These are phyloP conservation scores for Ilyonectria destructans DNA, from an alignment of 2,329 filamentous ascomycete species.

Conservation along the genomic window DNA sequence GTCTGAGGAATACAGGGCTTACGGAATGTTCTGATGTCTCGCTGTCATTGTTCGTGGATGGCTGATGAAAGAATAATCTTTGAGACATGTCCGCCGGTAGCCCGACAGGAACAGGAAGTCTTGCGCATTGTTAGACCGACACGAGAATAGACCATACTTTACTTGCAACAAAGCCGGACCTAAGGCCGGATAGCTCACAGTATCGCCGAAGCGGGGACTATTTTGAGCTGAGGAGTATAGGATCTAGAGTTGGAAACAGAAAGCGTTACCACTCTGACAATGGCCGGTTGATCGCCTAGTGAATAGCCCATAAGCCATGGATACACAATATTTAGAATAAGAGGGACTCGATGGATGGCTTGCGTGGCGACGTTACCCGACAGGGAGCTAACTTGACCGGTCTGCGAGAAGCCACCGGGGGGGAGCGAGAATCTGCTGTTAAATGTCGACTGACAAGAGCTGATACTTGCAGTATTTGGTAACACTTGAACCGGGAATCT, in stretches of 20 bases:
- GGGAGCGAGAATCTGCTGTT: background rate
- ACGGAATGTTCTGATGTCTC: background rate
- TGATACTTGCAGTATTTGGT: slow-evolving; percentile 4
- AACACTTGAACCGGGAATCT: slow-evolving; percentile 5
- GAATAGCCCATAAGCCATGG: slow-evolving; percentile 9
- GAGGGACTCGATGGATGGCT: background rate
- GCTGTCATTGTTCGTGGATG: background rate
- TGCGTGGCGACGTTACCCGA: slow-evolving; percentile 21
- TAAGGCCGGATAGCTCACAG: background rate
- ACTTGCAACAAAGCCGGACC: background rate
- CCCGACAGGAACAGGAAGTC: background rate
- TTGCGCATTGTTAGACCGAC: background rate
- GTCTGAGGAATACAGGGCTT: background rate
- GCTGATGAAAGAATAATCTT: background rate
- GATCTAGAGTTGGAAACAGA: too few relatives aligned
- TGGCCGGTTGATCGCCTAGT: too few relatives aligned
- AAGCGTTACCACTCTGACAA: background rate
- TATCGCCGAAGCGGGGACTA: too few relatives aligned
- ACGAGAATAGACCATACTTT: background rate
- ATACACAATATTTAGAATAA: background rate
- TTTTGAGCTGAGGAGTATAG: too few relatives aligned
- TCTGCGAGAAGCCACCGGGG: slow-evolving; percentile 5
- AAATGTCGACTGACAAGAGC: background rate
- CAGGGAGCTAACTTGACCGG: slow-evolving; percentile 7
- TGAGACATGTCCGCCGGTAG: background rate